Evolutionary conservation across 2,329 filamentous ascomycete genomes (phyloP), one percentile per base, ranked within the genome.

Genomic region (Trichophyton rubrum): DNA sequence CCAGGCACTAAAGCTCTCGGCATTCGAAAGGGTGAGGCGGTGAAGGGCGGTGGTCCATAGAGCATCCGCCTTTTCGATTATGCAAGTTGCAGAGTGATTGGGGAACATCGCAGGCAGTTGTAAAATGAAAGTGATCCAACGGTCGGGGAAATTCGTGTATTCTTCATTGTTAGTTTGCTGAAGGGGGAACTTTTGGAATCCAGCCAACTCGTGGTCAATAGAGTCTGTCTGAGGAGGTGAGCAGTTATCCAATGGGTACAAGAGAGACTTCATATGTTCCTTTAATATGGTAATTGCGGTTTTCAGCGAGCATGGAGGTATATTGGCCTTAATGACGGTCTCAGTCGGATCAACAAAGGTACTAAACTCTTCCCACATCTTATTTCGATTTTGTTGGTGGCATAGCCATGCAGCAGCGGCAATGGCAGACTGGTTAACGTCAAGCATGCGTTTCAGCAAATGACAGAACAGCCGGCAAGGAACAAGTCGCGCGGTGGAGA

Each of bases 361-460:
- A 59, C 70, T 72, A 59, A 91, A 96, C 69, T 99, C 93, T 58
- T 87, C 79, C 78, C 93, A 96, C 93, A 99, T 97, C 69, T 93
- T 88, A 65, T 93, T 90, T 60, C 93, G 85, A 70, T 95, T 95
- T 53, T 89, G 88, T 17, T 90, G 85, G 68, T 92, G 89, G 6
- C 89, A 89, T 11, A 99, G 80, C 82, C 96, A 90, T 64, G 93
- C 95, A 22, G 91, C 92, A 1, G 92, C 90, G 1, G 93, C 91
- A 70, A 97, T 92, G 1, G 93, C 93, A 20, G 92, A 90, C 62
- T 93, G 82, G 69, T 99, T 99, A 62, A 96, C 93, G 61, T 91
- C 84, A 40, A 97, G 80, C 68, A 93, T 87, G 57, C 93, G 88
- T 69, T 92, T 88, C 17, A 99, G 77, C 1, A 99, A 80, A 55